Evolutionary conservation across 371 early-diverging fungal species (phyloP), one percentile per base, ranked within the genome.

Genomic region (Mucor circinelloides): DNA sequence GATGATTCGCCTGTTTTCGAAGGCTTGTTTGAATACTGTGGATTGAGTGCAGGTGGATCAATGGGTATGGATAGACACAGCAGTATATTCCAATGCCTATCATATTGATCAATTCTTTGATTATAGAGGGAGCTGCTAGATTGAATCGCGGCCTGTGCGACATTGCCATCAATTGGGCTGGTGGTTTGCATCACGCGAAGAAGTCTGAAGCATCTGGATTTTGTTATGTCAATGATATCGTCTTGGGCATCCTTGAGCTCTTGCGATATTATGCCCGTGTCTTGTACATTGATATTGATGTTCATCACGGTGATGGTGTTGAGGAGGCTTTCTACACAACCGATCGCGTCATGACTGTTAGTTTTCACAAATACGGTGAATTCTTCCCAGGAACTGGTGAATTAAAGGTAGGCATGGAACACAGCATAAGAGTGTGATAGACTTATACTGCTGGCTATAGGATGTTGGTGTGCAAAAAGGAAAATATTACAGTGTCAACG

Each of bases 271-370:
- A 97, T 79, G 88, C 89, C 63, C 90, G 97, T 50, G 98, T 99
- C 9, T 74, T 99, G 46, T 99, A 99, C 80, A 89, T 99, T 68
- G 99, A 99, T 78, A 97, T 97, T 70, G 99, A 99, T 77, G 91
- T 97, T 15, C 99, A 99, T 76, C 98, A 99, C 77, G 99, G 99
- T 25, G 99, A 98, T 79, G 99, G 98, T 46, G 99, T 99, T 12
- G 93, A 95, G 63, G 99, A 99, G 83, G 99, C 99, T 2, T 99
- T 99, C 81, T 97, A 96, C 77, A 91, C 92, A 6, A 94, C 97
- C 5, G 97, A 98, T 77, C 87, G 99, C 28, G 99, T 99, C 54
- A 95, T 97, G 96, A 96, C 98, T 0, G 91, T 93, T 9, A 93
- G 94, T 23, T 97, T 99, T 77, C 99, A 99, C 82, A 97, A 97